phyloP scores from a whole-genome alignment of 2,329 filamentous ascomycete species.

The Bipolaris bicolor region DNA sequence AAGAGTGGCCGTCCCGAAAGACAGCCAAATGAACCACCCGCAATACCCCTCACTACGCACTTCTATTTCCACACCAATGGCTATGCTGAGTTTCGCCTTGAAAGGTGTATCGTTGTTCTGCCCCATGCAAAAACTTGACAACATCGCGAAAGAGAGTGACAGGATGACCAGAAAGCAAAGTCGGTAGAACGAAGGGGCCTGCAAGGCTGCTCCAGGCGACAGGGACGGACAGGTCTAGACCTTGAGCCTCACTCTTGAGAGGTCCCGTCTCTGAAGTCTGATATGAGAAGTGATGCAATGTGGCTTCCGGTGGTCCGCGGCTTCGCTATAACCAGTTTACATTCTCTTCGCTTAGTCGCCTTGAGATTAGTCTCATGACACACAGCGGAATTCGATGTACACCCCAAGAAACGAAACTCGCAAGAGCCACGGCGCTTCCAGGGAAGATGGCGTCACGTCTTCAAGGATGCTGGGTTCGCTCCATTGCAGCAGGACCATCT shows the following conservation, averaged over 20 bases:
- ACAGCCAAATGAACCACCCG: slow-evolving; percentile 27
- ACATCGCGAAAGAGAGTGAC: slow-evolving; percentile 17
- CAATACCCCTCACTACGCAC: slow-evolving; percentile 23
- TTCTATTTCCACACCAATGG: slow-evolving; percentile 26
- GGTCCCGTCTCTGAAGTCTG: slow-evolving; percentile 38
- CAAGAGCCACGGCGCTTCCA: slow-evolving; percentile 20
- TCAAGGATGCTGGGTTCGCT: slow-evolving; percentile 7
- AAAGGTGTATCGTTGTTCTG: slow-evolving; percentile 6
- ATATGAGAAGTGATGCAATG: slow-evolving; percentile 14
- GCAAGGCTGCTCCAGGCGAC: slow-evolving; percentile 21
- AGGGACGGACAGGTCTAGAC: slow-evolving; percentile 48
- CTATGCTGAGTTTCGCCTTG: slow-evolving; percentile 10
- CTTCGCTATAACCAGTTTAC: slow-evolving; percentile 21
- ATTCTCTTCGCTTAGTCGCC: slow-evolving; percentile 10
- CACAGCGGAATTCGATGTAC: slow-evolving; percentile 21
- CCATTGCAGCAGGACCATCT: slow-evolving; percentile 20
- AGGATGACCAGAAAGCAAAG: slow-evolving; percentile 18
- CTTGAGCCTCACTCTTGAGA: slow-evolving; percentile 52
- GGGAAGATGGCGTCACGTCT: slow-evolving; percentile 21
- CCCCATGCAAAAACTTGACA: slow-evolving; percentile 31
- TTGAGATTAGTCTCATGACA: slow-evolving; percentile 15
- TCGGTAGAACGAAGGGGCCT: slow-evolving; percentile 13
- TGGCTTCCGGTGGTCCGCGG: slow-evolving; percentile 8
- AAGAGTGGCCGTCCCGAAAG: slow-evolving; percentile 34
- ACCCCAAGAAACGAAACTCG: slow-evolving; percentile 10